Evolutionary conservation across 495 filamentous ascomycete genomes (phyloP).

Genomic region (Umbilicaria muhlenbergii): DNA sequence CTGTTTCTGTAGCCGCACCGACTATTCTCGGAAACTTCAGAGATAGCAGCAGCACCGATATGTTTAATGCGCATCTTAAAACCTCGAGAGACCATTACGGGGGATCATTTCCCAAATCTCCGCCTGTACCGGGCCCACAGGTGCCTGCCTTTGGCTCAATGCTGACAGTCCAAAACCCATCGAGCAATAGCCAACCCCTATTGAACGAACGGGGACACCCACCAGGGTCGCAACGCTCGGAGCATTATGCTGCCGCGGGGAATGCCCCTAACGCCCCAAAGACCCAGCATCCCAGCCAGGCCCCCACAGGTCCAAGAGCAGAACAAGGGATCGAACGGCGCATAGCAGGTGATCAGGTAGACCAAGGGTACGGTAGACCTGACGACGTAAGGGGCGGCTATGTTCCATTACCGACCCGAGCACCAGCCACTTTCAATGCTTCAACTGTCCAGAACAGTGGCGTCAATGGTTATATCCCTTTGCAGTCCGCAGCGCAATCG

Average conservation of each 20-base stretch:
- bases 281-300: slow-evolving; percentile 23
- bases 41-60: too few relatives aligned
- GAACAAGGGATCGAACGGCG: slow-evolving; percentile 16
- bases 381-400: slow-evolving; percentile 18
- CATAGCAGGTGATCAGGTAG: too few relatives aligned
- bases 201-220: not conserved
- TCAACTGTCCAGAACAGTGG: not conserved
- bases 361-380: slow-evolving; percentile 13
- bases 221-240: slow-evolving; percentile 15
- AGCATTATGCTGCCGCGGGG: slow-evolving; percentile 20
- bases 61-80: too few relatives aligned
- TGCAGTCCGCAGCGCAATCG: slow-evolving; percentile 14
- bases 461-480: not conserved
- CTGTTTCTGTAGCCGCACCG: not conserved
- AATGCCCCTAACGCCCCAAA: slow-evolving; percentile 23
- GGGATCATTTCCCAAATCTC: slow-evolving; percentile 29
- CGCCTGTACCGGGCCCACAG: slow-evolving; percentile 65
- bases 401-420: slow-evolving; percentile 22
- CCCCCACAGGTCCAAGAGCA: slow-evolving; percentile 35
- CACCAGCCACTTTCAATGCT: slow-evolving; percentile 18
- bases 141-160: slow-evolving; percentile 69
- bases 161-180: slow-evolving; percentile 7
- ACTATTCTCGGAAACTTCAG: not conserved
- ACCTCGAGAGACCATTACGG: slow-evolving; percentile 21
- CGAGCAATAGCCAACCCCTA: slow-evolving; percentile 8